Evolutionary conservation across 495 filamentous ascomycete genomes (phyloP).

Genomic region (Aspergillus taichungensis): DNA sequence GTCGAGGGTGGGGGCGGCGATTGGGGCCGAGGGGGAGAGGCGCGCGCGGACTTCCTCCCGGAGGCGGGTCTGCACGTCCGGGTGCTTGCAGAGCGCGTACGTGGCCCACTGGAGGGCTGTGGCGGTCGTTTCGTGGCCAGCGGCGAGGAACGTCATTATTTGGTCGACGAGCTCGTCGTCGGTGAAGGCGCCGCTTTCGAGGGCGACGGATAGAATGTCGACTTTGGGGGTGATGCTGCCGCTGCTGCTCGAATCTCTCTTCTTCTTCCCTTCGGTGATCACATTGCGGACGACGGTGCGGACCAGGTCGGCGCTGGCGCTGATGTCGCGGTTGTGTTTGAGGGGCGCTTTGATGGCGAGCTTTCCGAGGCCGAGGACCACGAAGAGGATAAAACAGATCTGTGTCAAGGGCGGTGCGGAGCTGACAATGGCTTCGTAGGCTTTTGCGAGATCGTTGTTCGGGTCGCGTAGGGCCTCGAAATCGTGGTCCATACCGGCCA

Average conservation of each 20-base stretch:
- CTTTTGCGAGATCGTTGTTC: slow-evolving; percentile 50
- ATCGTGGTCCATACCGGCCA: slow-evolving; percentile 76
- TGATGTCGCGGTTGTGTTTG: slow-evolving; percentile 54
- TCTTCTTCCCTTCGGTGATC: slow-evolving; percentile 58
- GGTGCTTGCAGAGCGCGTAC: slow-evolving; percentile 50
- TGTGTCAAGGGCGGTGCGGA: slow-evolving; percentile 10
- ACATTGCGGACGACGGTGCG: slow-evolving; percentile 54
- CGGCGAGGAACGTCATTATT: slow-evolving; percentile 90
- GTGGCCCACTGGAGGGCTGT: slow-evolving; percentile 52
- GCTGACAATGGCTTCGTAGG: slow-evolving; percentile 48
- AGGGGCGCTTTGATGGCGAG: slow-evolving; percentile 47
- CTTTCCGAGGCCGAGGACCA: slow-evolving; percentile 28
- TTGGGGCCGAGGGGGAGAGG: slow-evolving; percentile 47
- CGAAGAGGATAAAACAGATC: slow-evolving; percentile 33
- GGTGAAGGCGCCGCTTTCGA: slow-evolving; percentile 64
- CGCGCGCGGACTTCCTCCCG: slow-evolving; percentile 52
- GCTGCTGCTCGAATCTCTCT: slow-evolving; percentile 39
- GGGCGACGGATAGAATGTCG: slow-evolving; percentile 78
- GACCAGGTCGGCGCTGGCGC: slow-evolving; percentile 46
- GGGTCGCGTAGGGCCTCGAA: slow-evolving; percentile 65
- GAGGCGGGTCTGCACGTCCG: slow-evolving; percentile 45
- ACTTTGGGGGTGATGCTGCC: slow-evolving; percentile 32
- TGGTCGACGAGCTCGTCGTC: slow-evolving; percentile 82
- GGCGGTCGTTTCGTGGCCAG: slow-evolving; percentile 77
- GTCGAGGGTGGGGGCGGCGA: slow-evolving; percentile 47